Conservation (phyloP, 2,329 filamentous ascomycete species). For the Penicillium sp. region DNA sequence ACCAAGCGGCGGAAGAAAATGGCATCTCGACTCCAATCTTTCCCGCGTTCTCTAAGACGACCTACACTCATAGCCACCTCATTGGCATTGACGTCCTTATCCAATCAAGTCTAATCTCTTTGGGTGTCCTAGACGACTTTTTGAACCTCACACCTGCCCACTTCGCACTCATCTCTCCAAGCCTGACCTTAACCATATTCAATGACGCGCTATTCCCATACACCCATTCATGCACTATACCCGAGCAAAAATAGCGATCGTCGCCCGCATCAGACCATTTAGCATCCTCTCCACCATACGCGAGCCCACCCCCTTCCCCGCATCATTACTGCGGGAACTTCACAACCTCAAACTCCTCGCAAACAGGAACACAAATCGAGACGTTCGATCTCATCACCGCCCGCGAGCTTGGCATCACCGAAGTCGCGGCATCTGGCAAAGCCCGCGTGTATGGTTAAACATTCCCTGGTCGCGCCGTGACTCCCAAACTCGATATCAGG, state of each 20-base stretch:
- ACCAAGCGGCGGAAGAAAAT: no score
- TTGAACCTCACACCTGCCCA: background rate
- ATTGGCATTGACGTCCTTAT: no score
- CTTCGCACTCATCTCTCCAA: background rate
- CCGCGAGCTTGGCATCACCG: background rate
- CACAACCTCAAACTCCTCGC: background rate
- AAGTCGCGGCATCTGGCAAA: background rate
- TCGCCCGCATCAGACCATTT: background rate
- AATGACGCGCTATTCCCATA: background rate
- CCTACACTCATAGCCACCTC: no score
- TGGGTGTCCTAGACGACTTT: slow-evolving; percentile 1
- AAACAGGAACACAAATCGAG: background rate
- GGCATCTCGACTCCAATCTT: no score
- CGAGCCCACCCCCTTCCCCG: background rate
- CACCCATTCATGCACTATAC: background rate
- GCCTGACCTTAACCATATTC: background rate
- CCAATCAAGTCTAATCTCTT: background rate
- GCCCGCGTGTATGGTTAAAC: background rate
- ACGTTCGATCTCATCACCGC: background rate
- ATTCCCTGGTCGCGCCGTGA: background rate
- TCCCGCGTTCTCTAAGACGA: no score
- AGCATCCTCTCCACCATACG: background rate
- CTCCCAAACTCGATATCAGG: background rate
- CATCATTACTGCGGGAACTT: background rate
- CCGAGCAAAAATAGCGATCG: background rate